These are phyloP conservation scores for Sclerotinia nivalis DNA, from an alignment of 2,329 filamentous ascomycete species.

Conservation along the genomic window DNA sequence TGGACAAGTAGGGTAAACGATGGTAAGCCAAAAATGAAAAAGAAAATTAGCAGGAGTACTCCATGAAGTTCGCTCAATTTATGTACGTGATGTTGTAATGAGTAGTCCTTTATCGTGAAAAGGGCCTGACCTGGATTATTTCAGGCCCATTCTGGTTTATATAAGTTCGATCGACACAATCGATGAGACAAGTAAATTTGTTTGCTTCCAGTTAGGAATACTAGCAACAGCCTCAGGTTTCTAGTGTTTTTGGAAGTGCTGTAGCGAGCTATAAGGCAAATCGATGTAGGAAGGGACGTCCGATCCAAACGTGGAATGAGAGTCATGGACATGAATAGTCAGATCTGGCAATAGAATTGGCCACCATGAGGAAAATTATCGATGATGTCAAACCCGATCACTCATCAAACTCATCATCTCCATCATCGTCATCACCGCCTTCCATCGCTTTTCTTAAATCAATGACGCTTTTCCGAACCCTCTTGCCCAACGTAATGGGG, in stretches of 20 bases:
- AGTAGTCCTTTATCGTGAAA: background rate
- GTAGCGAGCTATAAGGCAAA: background rate
- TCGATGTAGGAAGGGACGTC: background rate
- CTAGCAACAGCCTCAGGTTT: background rate
- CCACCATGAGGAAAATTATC: background rate
- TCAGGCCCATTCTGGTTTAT: background rate
- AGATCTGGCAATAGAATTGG: background rate
- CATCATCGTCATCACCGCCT: conserved; percentile 23
- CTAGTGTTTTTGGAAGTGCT: background rate
- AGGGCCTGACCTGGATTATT: background rate
- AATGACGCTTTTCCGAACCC: conserved; percentile 30
- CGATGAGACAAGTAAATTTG: background rate
- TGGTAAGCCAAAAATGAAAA: background rate
- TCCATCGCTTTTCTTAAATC: conserved; percentile 22
- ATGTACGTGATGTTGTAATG: background rate
- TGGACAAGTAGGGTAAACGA: background rate
- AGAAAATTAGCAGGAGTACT: background rate
- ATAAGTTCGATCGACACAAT: background rate
- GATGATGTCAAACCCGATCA: background rate
- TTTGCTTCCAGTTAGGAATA: background rate
- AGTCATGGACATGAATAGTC: background rate
- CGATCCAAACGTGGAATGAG: background rate
- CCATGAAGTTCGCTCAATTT: background rate
- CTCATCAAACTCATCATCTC: conserved; percentile 23
- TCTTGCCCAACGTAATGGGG: conserved; percentile 34